Evolutionary conservation across 192 early-diverging fungal genomes (phyloP).

Genomic region (Umbelopsis isabellina): DNA sequence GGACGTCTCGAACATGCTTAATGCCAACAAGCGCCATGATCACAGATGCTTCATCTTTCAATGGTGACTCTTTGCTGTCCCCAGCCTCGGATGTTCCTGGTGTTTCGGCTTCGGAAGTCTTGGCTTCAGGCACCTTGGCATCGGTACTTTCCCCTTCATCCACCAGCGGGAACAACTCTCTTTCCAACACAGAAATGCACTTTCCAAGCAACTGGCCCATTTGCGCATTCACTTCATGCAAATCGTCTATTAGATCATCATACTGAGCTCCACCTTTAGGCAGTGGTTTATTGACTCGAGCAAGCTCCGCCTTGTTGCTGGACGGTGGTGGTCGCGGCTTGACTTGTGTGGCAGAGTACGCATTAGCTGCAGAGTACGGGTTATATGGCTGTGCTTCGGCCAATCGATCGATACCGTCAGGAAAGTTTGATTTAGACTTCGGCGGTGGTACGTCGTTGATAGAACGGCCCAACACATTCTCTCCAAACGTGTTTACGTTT

Average conservation of each 20-base stretch:
- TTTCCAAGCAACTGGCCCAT: constrained; percentile 38
- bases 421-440: not conserved
- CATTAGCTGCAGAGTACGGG: constrained; percentile 11
- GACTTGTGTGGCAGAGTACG: constrained; percentile 11
- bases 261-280: constrained; percentile 15
- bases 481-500: constrained; percentile 42
- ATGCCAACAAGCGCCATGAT: constrained; percentile 49
- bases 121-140: too few relatives aligned
- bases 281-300: constrained; percentile 5
- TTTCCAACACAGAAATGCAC: constrained; percentile 51
- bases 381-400: constrained; percentile 28
- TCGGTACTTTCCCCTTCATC: not conserved
- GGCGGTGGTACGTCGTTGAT: not conserved
- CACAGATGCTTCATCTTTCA: constrained; percentile 42
- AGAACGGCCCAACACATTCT: constrained; percentile 34
- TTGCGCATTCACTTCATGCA: constrained; percentile 33
- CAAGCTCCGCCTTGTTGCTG: constrained; percentile 28
- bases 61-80: not conserved
- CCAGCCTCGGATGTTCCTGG: constrained; percentile 10
- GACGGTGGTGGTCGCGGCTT: not conserved
- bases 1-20: constrained; percentile 58
- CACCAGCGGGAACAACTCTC: constrained; percentile 38
- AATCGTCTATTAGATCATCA: constrained; percentile 16
- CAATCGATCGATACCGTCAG: constrained; percentile 10
- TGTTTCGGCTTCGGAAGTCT: not conserved